phyloP scores from a whole-genome alignment of 2,329 filamentous ascomycete genomes.

The Diplocarpon mali region DNA sequence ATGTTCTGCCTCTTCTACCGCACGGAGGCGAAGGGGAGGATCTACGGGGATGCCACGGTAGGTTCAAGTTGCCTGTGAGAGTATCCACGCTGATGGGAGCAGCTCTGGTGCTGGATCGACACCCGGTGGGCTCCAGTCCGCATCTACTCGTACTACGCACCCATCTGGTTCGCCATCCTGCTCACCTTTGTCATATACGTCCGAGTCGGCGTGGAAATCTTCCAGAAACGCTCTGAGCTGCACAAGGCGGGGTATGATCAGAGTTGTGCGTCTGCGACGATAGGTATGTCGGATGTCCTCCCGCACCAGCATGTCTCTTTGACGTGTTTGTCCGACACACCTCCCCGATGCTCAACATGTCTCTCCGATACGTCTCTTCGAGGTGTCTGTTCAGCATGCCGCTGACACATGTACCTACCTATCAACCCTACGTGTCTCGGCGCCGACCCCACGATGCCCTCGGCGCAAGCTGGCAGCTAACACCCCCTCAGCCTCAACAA shows the following conservation, averaged over 20 bases:
- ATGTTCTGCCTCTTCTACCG: conserved; percentile 43
- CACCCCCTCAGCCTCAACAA: not conserved
- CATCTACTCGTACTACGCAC: conserved; percentile 63
- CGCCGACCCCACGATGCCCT: too few species aligned
- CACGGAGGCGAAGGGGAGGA: conserved; percentile 23
- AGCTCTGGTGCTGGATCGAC: conserved; percentile 71
- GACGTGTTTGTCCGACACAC: not conserved
- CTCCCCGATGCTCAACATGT: not conserved
- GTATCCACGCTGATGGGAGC: conserved; percentile 28
- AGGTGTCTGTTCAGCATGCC: too few species aligned
- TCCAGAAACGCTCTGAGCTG: conserved; percentile 52
- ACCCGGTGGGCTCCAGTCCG: conserved; percentile 58
- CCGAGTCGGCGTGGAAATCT: conserved; percentile 53
- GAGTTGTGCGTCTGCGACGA: not conserved
- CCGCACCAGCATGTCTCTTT: not conserved
- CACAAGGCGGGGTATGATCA: conserved; percentile 29
- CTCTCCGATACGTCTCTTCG: too few species aligned
- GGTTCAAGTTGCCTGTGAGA: not conserved
- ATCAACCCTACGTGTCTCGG: too few species aligned
- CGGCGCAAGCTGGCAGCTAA: not conserved
- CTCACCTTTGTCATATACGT: conserved; percentile 55
- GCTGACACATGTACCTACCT: too few species aligned
- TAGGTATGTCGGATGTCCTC: not conserved
- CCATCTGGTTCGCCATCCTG: conserved; percentile 54
- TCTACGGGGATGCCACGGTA: conserved; percentile 30